Percentiles rank a stretch among this genome's conserved stretches.
phyloP scores from a whole-genome alignment of 257 asterid genomes.

The Thymus quinquecostatus region DNA sequence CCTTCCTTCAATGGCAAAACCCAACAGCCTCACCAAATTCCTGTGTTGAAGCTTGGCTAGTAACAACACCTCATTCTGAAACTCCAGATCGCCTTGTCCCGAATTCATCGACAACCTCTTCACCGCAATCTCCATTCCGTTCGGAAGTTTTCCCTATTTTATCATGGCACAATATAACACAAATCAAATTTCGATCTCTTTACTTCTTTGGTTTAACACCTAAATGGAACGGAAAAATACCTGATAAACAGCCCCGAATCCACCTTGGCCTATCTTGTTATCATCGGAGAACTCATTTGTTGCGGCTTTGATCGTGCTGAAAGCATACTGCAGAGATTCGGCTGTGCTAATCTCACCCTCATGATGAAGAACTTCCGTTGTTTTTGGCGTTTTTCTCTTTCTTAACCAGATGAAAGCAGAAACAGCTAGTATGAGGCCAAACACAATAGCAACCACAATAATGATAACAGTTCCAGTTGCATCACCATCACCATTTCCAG shows the following conservation, averaged over 20 bases:
- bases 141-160: slow-evolving; percentile 41
- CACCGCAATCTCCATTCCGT: slow-evolving; percentile 41
- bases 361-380: neutral
- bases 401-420: slow-evolving; percentile 12
- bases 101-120: slow-evolving; percentile 39
- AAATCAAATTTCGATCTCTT: neutral
- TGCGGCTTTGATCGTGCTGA: slow-evolving; percentile 33
- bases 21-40: slow-evolving; percentile 38
- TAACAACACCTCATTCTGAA: slow-evolving; percentile 24
- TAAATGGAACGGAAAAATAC: slow-evolving; percentile 21
- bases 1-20: slow-evolving; percentile 32
- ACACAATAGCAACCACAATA: slow-evolving; percentile 27
- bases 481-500: slow-evolving; percentile 17
- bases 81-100: slow-evolving; percentile 34
- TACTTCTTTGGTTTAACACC: neutral
- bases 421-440: slow-evolving; percentile 5
- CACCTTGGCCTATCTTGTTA: slow-evolving; percentile 44
- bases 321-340: slow-evolving; percentile 32
- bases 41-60: slow-evolving; percentile 42
- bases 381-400: slow-evolving; percentile 1
- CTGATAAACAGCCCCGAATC: neutral
- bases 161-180: neutral
- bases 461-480: slow-evolving; percentile 11
- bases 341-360: neutral
- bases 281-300: slow-evolving; percentile 37